Conservation (phyloP, 148 eudicot genomes). For the Vaccinium myrtillus region DNA sequence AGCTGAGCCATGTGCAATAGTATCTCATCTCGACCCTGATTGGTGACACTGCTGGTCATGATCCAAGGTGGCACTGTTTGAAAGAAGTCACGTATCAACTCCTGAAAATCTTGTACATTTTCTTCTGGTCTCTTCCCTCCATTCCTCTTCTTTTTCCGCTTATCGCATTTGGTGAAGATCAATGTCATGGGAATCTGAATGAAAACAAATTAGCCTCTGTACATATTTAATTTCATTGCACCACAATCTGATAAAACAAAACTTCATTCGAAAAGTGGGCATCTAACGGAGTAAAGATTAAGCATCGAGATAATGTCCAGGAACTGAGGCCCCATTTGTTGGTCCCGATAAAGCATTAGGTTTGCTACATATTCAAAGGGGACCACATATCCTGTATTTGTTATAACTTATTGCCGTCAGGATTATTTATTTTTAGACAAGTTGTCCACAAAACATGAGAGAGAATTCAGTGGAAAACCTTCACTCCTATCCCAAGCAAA, state of each 20-base stretch:
- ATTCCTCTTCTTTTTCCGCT: constrained; percentile 89
- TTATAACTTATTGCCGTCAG: too few relatives aligned
- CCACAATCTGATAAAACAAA: background rate
- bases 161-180: constrained; percentile 91
- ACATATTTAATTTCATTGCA: background rate
- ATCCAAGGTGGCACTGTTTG: constrained; percentile 91
- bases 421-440: too few relatives aligned
- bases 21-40: constrained; percentile 97
- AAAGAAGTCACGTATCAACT: constrained; percentile 64
- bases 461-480: too few relatives aligned
- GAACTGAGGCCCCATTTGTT: background rate
- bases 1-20: constrained; percentile 95
- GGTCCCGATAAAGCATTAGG: background rate
- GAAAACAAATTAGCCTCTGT: constrained; percentile 5
- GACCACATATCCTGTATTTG: too few relatives aligned
- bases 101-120: constrained; percentile 75
- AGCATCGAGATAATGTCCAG: constrained; percentile 5
- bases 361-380: too few relatives aligned
- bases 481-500: background rate
- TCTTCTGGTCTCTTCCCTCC: constrained; percentile 97
- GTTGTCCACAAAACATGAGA: background rate
- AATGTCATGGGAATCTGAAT: constrained; percentile 93
- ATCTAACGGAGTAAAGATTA: background rate
- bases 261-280: background rate
- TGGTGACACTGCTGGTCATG: constrained; percentile 96